Evolutionary conservation across 768 basidiomycete genomes (phyloP), one percentile per base, ranked within the genome.

Genomic region (Auriscalpium vulgare): DNA sequence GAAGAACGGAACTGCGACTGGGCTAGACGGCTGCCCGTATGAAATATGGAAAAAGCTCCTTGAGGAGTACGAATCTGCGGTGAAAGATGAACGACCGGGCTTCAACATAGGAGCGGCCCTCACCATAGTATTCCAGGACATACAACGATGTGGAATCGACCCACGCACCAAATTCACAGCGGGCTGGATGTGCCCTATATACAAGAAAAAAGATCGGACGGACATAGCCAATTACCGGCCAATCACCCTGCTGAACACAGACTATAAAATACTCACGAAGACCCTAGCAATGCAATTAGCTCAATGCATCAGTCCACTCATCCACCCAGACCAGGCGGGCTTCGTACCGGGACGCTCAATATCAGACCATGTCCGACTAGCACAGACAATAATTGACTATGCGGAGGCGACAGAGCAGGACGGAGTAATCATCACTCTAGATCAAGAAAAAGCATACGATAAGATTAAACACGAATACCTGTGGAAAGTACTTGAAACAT

Each of bases 161-260:
- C 2, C 10, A 1, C 0, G 8, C 17, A n/a, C 50, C 0, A 8
- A 37, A 14, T 60, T 61, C 49, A 21, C 58, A 1, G 23, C 35
- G 1, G 63, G 63, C 2, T 59, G 53, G 60, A 56, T 67, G 37
- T 62, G 61, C 45, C 63, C 58, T 1, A 13, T 64, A 1, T 64
- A 61, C 34, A 66, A 65, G 29, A 61, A 63, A 16, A 56, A 56
- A 37, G 59, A 67, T 10, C 29, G 14, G 10, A 13, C 16, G 0
- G 16, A 52, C 0, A 61, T 65, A 1, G 29, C n/a, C 0, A 65
- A 64, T 50, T 64, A 64, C 48, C 37, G 59, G 11, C 57, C 61
- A 2, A 59, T 64, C 5, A 64, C 61, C 3, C 53, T 58, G 1
- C 51, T 66, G 0, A 64, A 64, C 37, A 55, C 56, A 0, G 66